Evolutionary conservation across 2,329 filamentous ascomycete genomes (phyloP).

Genomic region (Thielaviopsis musarum): DNA sequence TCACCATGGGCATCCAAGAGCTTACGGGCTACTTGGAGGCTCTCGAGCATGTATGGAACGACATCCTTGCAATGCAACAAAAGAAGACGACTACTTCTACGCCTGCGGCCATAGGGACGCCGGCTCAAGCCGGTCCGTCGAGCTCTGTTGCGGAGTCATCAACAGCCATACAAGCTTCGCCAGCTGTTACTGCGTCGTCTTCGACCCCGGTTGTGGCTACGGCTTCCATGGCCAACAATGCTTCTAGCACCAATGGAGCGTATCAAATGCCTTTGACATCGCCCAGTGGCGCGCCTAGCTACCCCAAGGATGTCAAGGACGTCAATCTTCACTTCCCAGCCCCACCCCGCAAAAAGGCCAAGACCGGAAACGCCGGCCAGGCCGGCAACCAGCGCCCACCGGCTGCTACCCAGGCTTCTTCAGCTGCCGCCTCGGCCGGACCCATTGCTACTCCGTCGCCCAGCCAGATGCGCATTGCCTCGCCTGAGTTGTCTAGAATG

Average conservation of each 20-base stretch:
- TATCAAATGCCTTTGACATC: conserved; percentile 24
- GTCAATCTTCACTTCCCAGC: conserved; percentile 38
- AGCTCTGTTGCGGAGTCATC: not conserved
- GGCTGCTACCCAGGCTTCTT: not conserved
- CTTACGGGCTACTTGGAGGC: not conserved
- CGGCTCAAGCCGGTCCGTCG: not conserved
- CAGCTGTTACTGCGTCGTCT: not conserved
- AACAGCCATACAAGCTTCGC: no score
- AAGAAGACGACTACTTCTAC: no score
- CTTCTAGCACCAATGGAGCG: not conserved
- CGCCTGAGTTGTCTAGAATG: conserved; percentile 12
- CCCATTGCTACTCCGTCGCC: conserved; percentile 2
- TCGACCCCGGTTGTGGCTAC: not conserved
- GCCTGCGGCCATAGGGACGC: not conserved
- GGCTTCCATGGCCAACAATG: conserved; percentile 1
- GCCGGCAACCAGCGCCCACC: not conserved
- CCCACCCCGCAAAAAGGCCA: conserved; percentile 34
- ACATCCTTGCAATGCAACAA: not conserved
- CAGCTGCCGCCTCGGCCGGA: not conserved
- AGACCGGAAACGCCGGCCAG: conserved; percentile 17
- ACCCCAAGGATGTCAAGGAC: conserved; percentile 26
- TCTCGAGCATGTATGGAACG: not conserved
- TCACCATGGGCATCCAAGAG: conserved; percentile 1
- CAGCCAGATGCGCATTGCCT: not conserved
- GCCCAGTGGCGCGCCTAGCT: conserved; percentile 42